These are phyloP conservation scores for Amanita pallidorosea DNA, from an alignment of 768 basidiomycete species.

Conservation along the genomic window DNA sequence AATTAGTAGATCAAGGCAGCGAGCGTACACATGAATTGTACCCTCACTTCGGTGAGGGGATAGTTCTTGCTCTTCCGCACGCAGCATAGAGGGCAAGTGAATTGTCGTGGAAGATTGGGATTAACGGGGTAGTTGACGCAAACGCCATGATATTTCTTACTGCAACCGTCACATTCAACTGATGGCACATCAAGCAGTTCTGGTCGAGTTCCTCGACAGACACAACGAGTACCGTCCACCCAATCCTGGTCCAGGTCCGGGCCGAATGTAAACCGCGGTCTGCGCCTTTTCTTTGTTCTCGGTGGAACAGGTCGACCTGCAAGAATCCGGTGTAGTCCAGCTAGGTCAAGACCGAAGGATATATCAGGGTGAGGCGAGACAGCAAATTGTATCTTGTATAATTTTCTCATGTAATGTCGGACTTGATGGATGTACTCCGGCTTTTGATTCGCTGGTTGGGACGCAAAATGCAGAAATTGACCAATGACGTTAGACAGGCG, in stretches of 20 bases:
- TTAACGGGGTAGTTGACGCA: slow-evolving; percentile 67
- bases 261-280: slow-evolving; percentile 57
- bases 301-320: slow-evolving; percentile 49
- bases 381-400: slow-evolving; percentile 84
- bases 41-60: slow-evolving; percentile 66
- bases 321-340: slow-evolving; percentile 72
- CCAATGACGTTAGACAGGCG: slow-evolving; percentile 66
- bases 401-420: slow-evolving; percentile 83
- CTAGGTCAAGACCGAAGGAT: slow-evolving; percentile 75
- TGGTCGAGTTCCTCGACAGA: slow-evolving; percentile 60
- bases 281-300: slow-evolving; percentile 46
- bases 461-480: slow-evolving; percentile 68
- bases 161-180: slow-evolving; percentile 59
- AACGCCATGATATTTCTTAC: slow-evolving; percentile 55
- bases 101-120: slow-evolving; percentile 21
- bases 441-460: slow-evolving; percentile 61
- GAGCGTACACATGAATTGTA: slow-evolving; percentile 36
- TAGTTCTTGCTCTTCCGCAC: slow-evolving; percentile 64
- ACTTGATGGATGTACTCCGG: slow-evolving; percentile 72
- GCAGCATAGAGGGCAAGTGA: slow-evolving; percentile 71
- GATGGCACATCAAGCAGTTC: slow-evolving; percentile 52
- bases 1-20: neutral
- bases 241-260: slow-evolving; percentile 70
- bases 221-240: slow-evolving; percentile 67
- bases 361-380: slow-evolving; percentile 74